phyloP scores from a whole-genome alignment of 257 asterid species.

The Penstemon davidsonii region DNA sequence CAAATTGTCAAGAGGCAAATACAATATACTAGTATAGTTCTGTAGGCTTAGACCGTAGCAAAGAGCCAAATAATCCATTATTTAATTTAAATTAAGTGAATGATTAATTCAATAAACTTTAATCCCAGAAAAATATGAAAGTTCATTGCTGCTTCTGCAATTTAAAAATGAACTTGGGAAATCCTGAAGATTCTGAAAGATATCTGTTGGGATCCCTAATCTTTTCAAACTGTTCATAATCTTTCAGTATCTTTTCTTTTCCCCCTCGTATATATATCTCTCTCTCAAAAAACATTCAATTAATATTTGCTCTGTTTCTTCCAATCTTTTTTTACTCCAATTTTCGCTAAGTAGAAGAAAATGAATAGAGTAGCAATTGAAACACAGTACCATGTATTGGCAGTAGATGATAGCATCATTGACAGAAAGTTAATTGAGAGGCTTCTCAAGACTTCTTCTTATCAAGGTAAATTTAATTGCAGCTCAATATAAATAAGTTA shows the following conservation, averaged over 20 bases:
- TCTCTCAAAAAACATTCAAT: not conserved
- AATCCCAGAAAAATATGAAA: slow-evolving; percentile 1
- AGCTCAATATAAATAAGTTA: no score
- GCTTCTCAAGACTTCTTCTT: slow-evolving; percentile 63
- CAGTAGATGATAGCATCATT: slow-evolving; percentile 63
- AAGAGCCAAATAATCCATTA: no score
- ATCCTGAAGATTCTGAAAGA: slow-evolving; percentile 40
- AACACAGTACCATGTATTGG: slow-evolving; percentile 41
- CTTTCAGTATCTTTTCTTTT: slow-evolving; percentile 34
- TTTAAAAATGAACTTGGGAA: slow-evolving; percentile 29
- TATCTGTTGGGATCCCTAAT: slow-evolving; percentile 38
- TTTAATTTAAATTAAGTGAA: no score
- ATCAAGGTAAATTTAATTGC: slow-evolving; percentile 53
- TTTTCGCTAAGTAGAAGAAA: not conserved
- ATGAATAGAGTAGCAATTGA: slow-evolving; percentile 9
- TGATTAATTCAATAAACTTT: no score
- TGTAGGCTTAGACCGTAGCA: no score
- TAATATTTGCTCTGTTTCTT: not conserved
- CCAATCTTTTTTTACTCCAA: not conserved
- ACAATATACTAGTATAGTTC: no score
- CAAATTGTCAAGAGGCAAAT: no score
- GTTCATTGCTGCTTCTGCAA: slow-evolving; percentile 37
- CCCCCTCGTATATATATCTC: not conserved
- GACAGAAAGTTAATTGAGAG: slow-evolving; percentile 63
- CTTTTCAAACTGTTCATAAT: slow-evolving; percentile 44